These are phyloP conservation scores for Trichothecium sympodiale DNA, from an alignment of 2,329 filamentous ascomycete species.

Conservation along the genomic window DNA sequence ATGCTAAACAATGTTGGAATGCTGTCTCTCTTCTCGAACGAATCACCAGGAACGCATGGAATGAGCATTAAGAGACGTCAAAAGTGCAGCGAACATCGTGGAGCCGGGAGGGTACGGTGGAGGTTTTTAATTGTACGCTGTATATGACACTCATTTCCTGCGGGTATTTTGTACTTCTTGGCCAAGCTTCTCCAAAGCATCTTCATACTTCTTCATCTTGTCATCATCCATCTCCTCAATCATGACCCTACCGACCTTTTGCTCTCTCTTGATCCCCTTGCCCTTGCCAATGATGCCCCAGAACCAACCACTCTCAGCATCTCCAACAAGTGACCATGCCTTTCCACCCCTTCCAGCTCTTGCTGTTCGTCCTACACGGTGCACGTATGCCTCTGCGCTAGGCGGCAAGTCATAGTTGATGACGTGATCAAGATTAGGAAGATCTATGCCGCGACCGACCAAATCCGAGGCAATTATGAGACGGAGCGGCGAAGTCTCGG, in stretches of 20 bases:
- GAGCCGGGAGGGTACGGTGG: no score
- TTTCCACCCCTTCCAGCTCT: conserved; percentile 64
- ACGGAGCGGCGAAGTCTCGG: conserved; percentile 53
- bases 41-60: no score
- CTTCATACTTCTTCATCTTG: conserved; percentile 36
- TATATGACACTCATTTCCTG: conserved; percentile 12
- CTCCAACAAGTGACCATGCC: conserved; percentile 79
- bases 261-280: conserved; percentile 31
- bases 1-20: no score
- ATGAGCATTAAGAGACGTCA: no score
- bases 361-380: conserved; percentile 84
- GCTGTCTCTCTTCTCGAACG: no score
- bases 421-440: conserved; percentile 69
- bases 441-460: conserved; percentile 82
- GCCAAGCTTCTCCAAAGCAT: conserved; percentile 50
- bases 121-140: no score
- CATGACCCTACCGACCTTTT: conserved; percentile 35
- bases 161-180: conserved; percentile 39
- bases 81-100: no score
- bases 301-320: conserved; percentile 84
- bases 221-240: conserved; percentile 36
- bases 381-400: conserved; percentile 74
- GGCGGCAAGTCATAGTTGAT: conserved; percentile 89
- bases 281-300: conserved; percentile 67
- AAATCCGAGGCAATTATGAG: conserved; percentile 86